Base-by-base conservation (phyloP, 1,139 yeast species). In the Williopsis jadinii region DNA sequence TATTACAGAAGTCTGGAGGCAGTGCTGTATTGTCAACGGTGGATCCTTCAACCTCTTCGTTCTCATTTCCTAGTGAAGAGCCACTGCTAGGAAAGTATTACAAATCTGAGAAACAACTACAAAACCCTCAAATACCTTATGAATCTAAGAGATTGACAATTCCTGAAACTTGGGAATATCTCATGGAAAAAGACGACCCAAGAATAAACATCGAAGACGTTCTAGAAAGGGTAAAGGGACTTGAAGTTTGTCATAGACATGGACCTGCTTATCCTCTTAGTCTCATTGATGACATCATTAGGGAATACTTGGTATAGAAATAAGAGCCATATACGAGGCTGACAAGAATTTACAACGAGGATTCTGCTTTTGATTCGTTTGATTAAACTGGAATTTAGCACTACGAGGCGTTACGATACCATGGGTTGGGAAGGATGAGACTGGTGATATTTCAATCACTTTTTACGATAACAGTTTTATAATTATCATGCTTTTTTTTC, bases 131-230 rank as follows among this genome's bases (percentile, higher is more conserved):
- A 28, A 47, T 50, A 3, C 52, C 53, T 9, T 52, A 52, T 26
- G 50, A 51, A 2, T 37, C 30, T 6, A 73, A 72, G 54, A 50
- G 84, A 45, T 65, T 85, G 46, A 86, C 88, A 0, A 68, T 85
- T 1, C 80, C 87, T 10, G 92, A 92, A 1, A 80, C 84, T 1
- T 86, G 95, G 95, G 92, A 86, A 56, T 83, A 82, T 54, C 59
- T 83, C 35, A 67, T 69, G n/a, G 69, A 68, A 36, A 69, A 70
- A 39, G 62, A 66, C 38, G 68, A 68, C 11, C 61, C 81, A 39
- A 86, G 84, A 58, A 66, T 84, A 37, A 66, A 69, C 14, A 67
- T 84, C 38, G 64, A 69, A 15, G 66, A 62, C 32, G 75, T 86
- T 2, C 79, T 85, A 80, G 56, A 61, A 15, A 62, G 60, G 35